These are phyloP conservation scores for Geosiphon pyriformis DNA, from an alignment of 192 early-diverging fungal species.

Conservation along the genomic window DNA sequence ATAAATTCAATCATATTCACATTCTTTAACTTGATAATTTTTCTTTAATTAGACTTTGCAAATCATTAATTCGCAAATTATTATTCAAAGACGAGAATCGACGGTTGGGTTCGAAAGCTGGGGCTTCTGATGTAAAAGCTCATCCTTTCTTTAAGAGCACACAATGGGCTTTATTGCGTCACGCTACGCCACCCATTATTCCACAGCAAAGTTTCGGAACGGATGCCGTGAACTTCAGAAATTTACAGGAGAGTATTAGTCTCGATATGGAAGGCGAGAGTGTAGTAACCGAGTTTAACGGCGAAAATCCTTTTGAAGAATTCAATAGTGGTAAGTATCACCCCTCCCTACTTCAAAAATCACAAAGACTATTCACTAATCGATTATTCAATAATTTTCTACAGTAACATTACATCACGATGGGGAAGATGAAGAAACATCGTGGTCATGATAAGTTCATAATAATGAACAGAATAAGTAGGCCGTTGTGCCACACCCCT, in stretches of 20 bases:
- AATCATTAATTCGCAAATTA: conserved; percentile 75
- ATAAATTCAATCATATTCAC: no score
- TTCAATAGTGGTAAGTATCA: conserved; percentile 47
- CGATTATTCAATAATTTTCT: not conserved
- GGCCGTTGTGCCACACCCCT: no score
- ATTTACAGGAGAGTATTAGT: conserved; percentile 57
- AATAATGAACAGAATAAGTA: no score
- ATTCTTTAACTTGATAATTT: no score
- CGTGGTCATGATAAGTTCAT: no score
- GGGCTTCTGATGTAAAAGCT: conserved; percentile 89
- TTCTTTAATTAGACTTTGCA: conserved; percentile 44
- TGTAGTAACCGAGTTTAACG: conserved; percentile 26
- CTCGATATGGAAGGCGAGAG: conserved; percentile 63
- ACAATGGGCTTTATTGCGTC: conserved; percentile 89
- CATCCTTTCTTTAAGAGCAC: conserved; percentile 88
- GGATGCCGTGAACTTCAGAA: conserved; percentile 67
- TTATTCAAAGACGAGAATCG: conserved; percentile 86
- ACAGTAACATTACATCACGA: conserved; percentile 55
- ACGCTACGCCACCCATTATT: conserved; percentile 80
- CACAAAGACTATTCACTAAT: no score
- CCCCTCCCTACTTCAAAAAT: no score
- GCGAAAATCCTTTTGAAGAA: conserved; percentile 54
- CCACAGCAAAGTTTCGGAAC: conserved; percentile 55
- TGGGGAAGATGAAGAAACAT: conserved; percentile 40
- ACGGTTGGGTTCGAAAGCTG: conserved; percentile 80